Conservation (phyloP, 2,329 filamentous ascomycete genomes). For the Mycosphaerella sp. region DNA sequence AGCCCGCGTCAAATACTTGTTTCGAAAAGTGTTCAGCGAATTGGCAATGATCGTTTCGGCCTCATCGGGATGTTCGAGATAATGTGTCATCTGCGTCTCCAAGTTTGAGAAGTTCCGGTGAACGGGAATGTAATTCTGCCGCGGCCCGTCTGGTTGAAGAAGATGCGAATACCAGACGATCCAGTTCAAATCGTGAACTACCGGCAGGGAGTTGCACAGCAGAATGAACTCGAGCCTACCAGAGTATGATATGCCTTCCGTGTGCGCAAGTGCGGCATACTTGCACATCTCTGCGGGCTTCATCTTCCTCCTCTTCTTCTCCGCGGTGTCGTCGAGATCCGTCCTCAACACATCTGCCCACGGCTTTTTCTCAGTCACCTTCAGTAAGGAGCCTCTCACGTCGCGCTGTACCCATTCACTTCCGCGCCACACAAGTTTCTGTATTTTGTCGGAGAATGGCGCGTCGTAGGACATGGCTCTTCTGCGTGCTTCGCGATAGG, state of each 20-base stretch:
- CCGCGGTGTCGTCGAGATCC: conserved; percentile 15
- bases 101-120: conserved; percentile 22
- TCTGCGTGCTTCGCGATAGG: conserved; percentile 17
- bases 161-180: conserved; percentile 25
- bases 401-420: conserved; percentile 16
- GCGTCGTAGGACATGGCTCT: conserved; percentile 6
- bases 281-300: conserved; percentile 21
- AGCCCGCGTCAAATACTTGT: conserved; percentile 25
- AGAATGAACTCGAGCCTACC: conserved; percentile 23
- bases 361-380: conserved; percentile 24
- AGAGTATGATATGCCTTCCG: conserved; percentile 19
- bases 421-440: conserved; percentile 24
- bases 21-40: conserved; percentile 19
- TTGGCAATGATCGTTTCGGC: conserved; percentile 23
- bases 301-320: conserved; percentile 13
- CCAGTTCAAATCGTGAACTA: conserved; percentile 21
- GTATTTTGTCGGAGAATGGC: conserved; percentile 14
- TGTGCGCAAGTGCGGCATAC: conserved; percentile 24
- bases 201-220: conserved; percentile 17
- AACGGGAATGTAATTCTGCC: conserved; percentile 25
- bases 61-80: conserved; percentile 11
- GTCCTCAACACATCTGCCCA: conserved; percentile 35
- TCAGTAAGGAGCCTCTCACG: conserved; percentile 24
- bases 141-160: conserved; percentile 16
- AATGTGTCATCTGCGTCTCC: conserved; percentile 17